Percentiles rank a stretch among this genome's conserved stretches.
These are phyloP conservation scores for Kwoniella dendrophila DNA, from an alignment of 768 basidiomycete species.

Conservation along the genomic window DNA sequence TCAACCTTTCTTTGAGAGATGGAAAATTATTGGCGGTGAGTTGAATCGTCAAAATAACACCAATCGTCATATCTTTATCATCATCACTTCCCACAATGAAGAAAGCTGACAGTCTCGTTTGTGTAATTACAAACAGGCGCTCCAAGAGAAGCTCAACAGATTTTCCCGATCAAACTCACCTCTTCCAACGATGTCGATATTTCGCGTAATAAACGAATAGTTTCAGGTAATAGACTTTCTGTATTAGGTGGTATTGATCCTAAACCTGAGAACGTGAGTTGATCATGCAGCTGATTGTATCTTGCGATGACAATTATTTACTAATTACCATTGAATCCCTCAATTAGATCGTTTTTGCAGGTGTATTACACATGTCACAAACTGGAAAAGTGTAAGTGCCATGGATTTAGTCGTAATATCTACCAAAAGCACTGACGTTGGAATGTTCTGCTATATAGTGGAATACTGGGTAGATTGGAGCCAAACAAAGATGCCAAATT, in stretches of 20 bases:
- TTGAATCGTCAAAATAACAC: background rate
- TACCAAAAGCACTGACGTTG: constrained; percentile 20
- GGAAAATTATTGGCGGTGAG: constrained; percentile 88
- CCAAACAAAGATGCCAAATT: constrained; percentile 96
- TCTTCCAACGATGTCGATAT: constrained; percentile 71
- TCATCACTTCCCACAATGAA: too few species aligned
- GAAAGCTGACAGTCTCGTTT: too few species aligned
- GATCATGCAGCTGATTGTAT: background rate
- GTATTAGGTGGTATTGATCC: constrained; percentile 84
- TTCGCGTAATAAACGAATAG: constrained; percentile 70
- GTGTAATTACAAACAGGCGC: constrained; percentile 59
- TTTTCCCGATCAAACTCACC: constrained; percentile 78
- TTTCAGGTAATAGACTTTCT: constrained; percentile 75
- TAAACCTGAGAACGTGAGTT: constrained; percentile 74
- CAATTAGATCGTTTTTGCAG: constrained; percentile 74
- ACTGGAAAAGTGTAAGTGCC: constrained; percentile 76
- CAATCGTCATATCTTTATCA: background rate
- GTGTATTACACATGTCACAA: constrained; percentile 86
- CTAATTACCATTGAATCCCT: background rate
- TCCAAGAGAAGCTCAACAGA: constrained; percentile 83
- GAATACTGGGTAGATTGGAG: constrained; percentile 87
- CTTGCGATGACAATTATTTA: background rate
- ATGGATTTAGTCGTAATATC: too few species aligned
- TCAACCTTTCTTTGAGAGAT: constrained; percentile 92
- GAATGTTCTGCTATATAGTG: constrained; percentile 53